Evolutionary conservation across 2,329 filamentous ascomycete species (phyloP).

Genomic region (Cordyceps fumosorosea): DNA sequence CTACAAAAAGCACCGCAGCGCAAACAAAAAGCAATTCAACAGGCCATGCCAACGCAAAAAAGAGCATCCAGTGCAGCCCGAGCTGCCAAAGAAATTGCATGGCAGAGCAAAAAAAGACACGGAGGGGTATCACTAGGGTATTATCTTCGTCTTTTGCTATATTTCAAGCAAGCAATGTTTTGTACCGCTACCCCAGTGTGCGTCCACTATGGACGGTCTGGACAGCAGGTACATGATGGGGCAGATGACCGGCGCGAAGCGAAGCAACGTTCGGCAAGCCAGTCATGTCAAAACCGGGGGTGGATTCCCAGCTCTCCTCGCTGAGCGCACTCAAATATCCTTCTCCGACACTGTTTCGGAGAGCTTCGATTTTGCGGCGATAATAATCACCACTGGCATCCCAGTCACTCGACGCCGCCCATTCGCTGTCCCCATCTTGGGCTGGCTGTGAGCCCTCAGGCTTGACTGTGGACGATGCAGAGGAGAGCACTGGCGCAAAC

Average conservation of each 20-base stretch:
- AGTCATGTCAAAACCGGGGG: constrained; percentile 15
- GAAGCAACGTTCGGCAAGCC: constrained; percentile 22
- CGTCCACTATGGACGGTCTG: constrained; percentile 49
- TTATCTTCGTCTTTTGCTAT: constrained; percentile 2
- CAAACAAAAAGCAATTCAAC: not conserved
- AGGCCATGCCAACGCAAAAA: not conserved
- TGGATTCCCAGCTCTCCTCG: constrained; percentile 61
- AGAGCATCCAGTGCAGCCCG: not conserved
- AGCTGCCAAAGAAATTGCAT: not conserved
- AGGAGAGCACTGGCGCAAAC: not conserved
- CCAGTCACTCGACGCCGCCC: constrained; percentile 44
- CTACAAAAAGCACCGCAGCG: not conserved
- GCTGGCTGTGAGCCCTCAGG: constrained; percentile 18
- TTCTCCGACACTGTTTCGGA: constrained; percentile 78
- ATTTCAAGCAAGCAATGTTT: constrained; percentile 1
- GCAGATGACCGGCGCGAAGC: constrained; percentile 25
- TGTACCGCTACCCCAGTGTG: constrained; percentile 36
- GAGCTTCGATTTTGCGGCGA: constrained; percentile 77
- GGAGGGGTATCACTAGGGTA: constrained; percentile 6
- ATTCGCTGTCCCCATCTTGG: constrained; percentile 1
- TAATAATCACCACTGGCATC: constrained; percentile 70
- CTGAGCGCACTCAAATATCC: constrained; percentile 82
- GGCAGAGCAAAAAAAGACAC: not conserved
- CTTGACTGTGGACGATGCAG: constrained; percentile 23
- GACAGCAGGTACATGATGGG: constrained; percentile 27